Base-by-base conservation (phyloP, 2,329 filamentous ascomycete genomes). In the Ophiostoma sp. region DNA sequence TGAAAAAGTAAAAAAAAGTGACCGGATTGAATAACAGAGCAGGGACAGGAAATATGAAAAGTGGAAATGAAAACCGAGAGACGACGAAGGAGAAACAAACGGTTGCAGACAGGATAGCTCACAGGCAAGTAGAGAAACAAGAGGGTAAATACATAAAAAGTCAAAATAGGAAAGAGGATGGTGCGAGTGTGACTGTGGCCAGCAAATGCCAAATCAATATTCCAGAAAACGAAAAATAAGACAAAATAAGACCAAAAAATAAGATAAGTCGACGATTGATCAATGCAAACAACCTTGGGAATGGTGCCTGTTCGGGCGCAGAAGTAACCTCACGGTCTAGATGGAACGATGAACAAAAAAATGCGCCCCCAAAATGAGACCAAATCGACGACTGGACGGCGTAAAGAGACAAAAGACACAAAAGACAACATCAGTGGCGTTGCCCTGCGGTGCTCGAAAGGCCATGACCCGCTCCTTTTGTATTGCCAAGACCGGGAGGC, bases 401-500 rank as follows among this genome's bases (percentile, higher is more conserved):
- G 25, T 1, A 55, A 61, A 36, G 17, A 33, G 2, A 6, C 42
- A 68, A 50, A 68, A 48, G 9, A 6, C 33, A 6, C 42, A 68
- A 50, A 68, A 48, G 9, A 6, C 33, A 50, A 69, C 28, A 22
- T 19, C 36, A 33, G 39, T 71, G 28, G 70, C 59, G 33, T 39
- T 69, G 63, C 61, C 36, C 5, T 36, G 28, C 12, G 19, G 55
- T 48, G 45, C 5, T 39, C 19, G 15, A 22, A 31, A 71, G 57
- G 50, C 22, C 48, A 57, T 52, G 57, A 45, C 52, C 59, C 45
- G 71, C 61, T 63, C 61, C 33, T 61, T 74, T 70, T 72, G 66
- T 74, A 71, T 59, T 73, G 69, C 69, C 72, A 74, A 74, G 72
- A 59, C 69, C 17, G 17, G 22, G 42, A 68, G 69, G 69, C 36